Evolutionary conservation across 1,284 basidiomycete genomes (phyloP).

Genomic region (Ceraceosorus guamensis): DNA sequence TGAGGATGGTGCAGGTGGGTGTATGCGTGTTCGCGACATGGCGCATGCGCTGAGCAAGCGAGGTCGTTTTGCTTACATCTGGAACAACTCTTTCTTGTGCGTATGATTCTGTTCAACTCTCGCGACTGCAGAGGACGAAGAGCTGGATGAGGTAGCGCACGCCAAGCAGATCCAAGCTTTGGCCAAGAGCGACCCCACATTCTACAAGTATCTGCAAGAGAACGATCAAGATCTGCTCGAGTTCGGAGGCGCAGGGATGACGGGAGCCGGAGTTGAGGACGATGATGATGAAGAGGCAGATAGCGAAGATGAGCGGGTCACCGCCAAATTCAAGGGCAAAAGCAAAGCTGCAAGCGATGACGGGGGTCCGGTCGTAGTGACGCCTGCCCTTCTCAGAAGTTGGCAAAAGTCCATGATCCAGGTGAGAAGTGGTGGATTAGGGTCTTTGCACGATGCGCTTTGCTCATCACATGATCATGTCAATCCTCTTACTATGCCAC

Average conservation of each 20-base stretch:
- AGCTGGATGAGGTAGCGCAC: constrained; percentile 53
- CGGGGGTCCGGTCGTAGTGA: constrained; percentile 54
- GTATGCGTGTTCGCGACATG: neutral
- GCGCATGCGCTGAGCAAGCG: too few species aligned
- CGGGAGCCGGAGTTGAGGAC: constrained; percentile 21
- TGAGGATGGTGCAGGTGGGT: constrained; percentile 24
- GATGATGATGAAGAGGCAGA: constrained; percentile 49
- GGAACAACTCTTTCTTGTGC: too few species aligned
- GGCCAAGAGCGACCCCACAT: constrained; percentile 92
- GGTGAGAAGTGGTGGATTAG: constrained; percentile 52
- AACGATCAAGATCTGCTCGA: constrained; percentile 83
- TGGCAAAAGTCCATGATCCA: constrained; percentile 91
- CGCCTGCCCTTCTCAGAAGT: constrained; percentile 63
- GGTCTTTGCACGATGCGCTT: too few species aligned
- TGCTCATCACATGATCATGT: neutral
- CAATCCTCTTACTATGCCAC: neutral
- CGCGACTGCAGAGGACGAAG: constrained; percentile 15
- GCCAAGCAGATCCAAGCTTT: constrained; percentile 77
- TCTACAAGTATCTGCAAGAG: constrained; percentile 95
- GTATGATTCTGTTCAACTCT: too few species aligned
- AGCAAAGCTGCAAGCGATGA: constrained; percentile 7
- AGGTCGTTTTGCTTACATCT: too few species aligned
- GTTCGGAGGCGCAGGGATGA: constrained; percentile 53
- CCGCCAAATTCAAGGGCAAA: constrained; percentile 10
- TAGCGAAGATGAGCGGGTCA: constrained; percentile 26